Percentiles rank a stretch among this genome's conserved stretches.
Evolutionary conservation across 192 early-diverging fungal genomes (phyloP).

Genomic region (Phlyctochytrium arcticum): DNA sequence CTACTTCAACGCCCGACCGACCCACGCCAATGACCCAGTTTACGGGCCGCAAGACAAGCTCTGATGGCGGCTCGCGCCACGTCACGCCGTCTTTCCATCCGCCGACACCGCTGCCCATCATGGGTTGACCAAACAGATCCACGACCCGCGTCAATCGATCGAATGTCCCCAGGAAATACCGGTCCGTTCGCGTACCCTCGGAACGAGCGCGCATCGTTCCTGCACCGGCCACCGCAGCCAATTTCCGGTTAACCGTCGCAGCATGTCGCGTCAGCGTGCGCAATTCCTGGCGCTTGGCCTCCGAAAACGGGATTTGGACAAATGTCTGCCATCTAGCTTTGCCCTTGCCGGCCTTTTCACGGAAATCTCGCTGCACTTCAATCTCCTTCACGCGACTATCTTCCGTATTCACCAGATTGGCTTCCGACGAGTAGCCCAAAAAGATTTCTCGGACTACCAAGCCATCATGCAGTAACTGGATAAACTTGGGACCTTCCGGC

Average conservation of each 20-base stretch:
- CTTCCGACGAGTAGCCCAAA: slow-evolving; percentile 50
- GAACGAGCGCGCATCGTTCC: background rate
- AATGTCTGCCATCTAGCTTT: slow-evolving; percentile 55
- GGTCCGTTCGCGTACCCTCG: slow-evolving; percentile 19
- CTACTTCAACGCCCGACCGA: slow-evolving; percentile 41
- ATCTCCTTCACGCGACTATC: slow-evolving; percentile 51
- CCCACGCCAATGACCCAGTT: slow-evolving; percentile 46
- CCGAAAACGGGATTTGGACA: slow-evolving; percentile 56
- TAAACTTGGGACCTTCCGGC: slow-evolving; percentile 55
- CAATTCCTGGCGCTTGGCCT: slow-evolving; percentile 36
- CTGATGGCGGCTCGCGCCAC: slow-evolving; percentile 45
- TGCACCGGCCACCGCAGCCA: slow-evolving; percentile 42
- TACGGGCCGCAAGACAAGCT: slow-evolving; percentile 43
- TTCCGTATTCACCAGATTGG: slow-evolving; percentile 50
- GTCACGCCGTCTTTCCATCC: slow-evolving; percentile 53
- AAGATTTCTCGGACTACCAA: slow-evolving; percentile 50
- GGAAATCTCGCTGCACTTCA: slow-evolving; percentile 49
- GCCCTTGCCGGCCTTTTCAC: slow-evolving; percentile 11
- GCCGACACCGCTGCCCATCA: slow-evolving; percentile 53
- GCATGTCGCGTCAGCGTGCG: slow-evolving; percentile 23
- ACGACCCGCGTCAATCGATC: slow-evolving; percentile 47
- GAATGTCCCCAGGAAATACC: slow-evolving; percentile 54
- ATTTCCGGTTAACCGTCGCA: slow-evolving; percentile 52
- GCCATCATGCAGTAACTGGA: slow-evolving; percentile 56
- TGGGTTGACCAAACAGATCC: slow-evolving; percentile 43